Percentiles rank a stretch among this genome's conserved stretches.
Evolutionary conservation across 2,329 filamentous ascomycete species (phyloP).

Genomic region (Pyrenochaeta sp.): DNA sequence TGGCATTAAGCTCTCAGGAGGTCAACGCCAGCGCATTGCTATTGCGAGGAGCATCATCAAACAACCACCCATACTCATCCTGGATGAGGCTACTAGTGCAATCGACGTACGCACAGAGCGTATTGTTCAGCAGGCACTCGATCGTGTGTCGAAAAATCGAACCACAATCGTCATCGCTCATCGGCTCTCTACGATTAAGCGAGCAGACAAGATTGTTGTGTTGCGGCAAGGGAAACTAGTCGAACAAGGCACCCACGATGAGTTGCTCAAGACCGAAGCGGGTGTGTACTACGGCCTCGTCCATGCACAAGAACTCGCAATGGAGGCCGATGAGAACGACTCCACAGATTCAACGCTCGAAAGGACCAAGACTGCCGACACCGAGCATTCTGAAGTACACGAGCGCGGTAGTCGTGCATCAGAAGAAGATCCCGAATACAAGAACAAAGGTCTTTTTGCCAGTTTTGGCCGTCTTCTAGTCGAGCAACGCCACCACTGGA

Average conservation of each 20-base stretch:
- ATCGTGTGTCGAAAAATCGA: constrained; percentile 67
- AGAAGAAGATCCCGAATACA: constrained; percentile 36
- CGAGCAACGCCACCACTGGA: constrained; percentile 47
- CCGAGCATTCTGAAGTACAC: constrained; percentile 14
- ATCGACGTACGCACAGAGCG: constrained; percentile 65
- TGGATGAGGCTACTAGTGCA: constrained; percentile 81
- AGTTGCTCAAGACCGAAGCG: constrained; percentile 67
- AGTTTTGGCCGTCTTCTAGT: constrained; percentile 45
- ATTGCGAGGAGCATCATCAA: constrained; percentile 77
- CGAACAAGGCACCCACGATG: constrained; percentile 79
- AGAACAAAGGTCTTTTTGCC: constrained; percentile 36
- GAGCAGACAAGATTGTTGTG: constrained; percentile 81
- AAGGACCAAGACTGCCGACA: constrained; percentile 26
- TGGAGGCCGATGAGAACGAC: constrained; percentile 30
- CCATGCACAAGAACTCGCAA: constrained; percentile 51
- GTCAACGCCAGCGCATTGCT: constrained; percentile 83
- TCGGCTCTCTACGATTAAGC: constrained; percentile 76
- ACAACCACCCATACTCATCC: constrained; percentile 70
- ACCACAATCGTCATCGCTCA: constrained; percentile 82
- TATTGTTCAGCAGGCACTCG: constrained; percentile 66
- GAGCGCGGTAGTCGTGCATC: constrained; percentile 6
- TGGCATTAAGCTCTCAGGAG: constrained; percentile 81
- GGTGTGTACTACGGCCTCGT: constrained; percentile 76
- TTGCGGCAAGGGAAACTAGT: constrained; percentile 74
- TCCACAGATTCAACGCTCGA: constrained; percentile 22